A percentile compares a stretch with the other conserved stretches of the same genome.
These are phyloP conservation scores for Hemisphaericaspora subhashii DNA, from an alignment of 1,139 yeast genomes.

Conservation along the genomic window DNA sequence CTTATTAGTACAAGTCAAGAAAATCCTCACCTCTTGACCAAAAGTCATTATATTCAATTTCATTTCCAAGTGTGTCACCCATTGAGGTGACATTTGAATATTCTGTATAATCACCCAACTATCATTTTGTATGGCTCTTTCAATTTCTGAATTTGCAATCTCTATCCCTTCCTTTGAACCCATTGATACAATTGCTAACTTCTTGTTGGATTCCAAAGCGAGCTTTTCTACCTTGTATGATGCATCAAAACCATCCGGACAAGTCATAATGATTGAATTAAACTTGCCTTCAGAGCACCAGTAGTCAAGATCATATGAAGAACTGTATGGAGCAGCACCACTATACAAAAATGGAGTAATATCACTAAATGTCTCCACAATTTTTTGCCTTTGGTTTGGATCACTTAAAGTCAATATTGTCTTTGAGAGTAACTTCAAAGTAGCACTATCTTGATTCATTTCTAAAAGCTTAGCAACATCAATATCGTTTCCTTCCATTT, in stretches of 20 bases:
- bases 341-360: slow-evolving; percentile 9
- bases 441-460: slow-evolving; percentile 21
- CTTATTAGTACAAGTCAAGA: slow-evolving; percentile 58
- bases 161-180: slow-evolving; percentile 72
- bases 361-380: slow-evolving; percentile 16
- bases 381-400: slow-evolving; percentile 5
- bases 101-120: slow-evolving; percentile 78
- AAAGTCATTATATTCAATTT: slow-evolving; percentile 28
- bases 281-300: slow-evolving; percentile 17
- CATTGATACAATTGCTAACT: slow-evolving; percentile 57
- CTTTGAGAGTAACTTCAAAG: slow-evolving; percentile 15
- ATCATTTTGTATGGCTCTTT: slow-evolving; percentile 45
- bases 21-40: slow-evolving; percentile 44
- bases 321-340: slow-evolving; percentile 8
- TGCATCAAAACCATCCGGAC: slow-evolving; percentile 68
- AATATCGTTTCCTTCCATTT: slow-evolving; percentile 7
- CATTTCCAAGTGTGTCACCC: slow-evolving; percentile 60
- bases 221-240: slow-evolving; percentile 52
- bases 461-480: slow-evolving; percentile 5
- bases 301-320: slow-evolving; percentile 19
- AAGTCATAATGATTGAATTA: slow-evolving; percentile 53
- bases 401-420: slow-evolving; percentile 9
- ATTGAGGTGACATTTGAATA: slow-evolving; percentile 65
- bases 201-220: slow-evolving; percentile 28
- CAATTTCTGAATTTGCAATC: slow-evolving; percentile 56